Evolutionary conservation across 768 basidiomycete genomes (phyloP).

Genomic region (Crucibulum laeve): DNA sequence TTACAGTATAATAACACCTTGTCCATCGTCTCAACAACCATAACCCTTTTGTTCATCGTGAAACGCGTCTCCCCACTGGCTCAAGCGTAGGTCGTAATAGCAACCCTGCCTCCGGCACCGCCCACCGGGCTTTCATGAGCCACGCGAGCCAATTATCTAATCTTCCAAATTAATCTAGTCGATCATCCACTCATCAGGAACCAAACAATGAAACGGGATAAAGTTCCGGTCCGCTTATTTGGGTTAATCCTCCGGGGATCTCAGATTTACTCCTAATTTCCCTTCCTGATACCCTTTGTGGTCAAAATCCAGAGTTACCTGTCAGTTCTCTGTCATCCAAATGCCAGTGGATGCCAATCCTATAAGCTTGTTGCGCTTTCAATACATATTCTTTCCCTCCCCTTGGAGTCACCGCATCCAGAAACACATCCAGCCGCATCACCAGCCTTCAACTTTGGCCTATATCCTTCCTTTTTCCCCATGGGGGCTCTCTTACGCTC

Average conservation of each 20-base stretch:
- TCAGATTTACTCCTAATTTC: conserved; percentile 5
- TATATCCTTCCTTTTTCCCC: neutral
- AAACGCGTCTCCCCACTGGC: too few relatives aligned
- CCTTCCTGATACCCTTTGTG: neutral
- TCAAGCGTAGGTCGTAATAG: neutral
- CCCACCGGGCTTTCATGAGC: neutral
- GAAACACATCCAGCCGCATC: too few relatives aligned
- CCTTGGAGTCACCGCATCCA: too few relatives aligned
- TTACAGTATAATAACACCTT: neutral
- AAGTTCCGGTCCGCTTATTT: conserved; percentile 13
- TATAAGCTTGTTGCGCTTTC: too few relatives aligned
- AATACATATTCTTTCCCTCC: too few relatives aligned
- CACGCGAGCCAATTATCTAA: conserved; percentile 8
- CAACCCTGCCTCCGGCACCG: neutral
- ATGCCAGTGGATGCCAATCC: too few relatives aligned
- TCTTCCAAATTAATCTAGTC: conserved; percentile 9
- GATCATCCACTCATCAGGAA: conserved; percentile 12
- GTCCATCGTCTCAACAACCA: neutral
- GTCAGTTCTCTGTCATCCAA: too few relatives aligned
- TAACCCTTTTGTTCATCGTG: neutral
- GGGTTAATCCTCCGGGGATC: conserved; percentile 12
- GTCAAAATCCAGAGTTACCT: too few relatives aligned
- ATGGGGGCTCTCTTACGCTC: neutral
- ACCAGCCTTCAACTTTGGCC: too few relatives aligned
- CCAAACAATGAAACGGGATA: conserved; percentile 13